Base-by-base conservation (phyloP, 2,329 filamentous ascomycete genomes). In the Apiospora arundinis region DNA sequence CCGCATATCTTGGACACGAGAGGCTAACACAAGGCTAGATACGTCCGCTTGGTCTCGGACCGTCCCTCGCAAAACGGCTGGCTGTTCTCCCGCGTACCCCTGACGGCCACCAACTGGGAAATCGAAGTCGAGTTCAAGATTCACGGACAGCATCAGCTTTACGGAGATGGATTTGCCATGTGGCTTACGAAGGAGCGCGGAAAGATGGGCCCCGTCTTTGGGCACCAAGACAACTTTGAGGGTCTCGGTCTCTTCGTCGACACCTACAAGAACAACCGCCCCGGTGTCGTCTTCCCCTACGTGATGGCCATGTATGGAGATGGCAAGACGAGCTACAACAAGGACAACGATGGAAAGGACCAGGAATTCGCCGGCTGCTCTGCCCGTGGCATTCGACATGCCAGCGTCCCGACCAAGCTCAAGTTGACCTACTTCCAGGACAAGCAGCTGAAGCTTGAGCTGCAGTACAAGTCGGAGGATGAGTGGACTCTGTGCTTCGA, bases 261-360 rank as follows among this genome's bases (percentile, higher is more conserved):
- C 81, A 99, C 96, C 63, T 99, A 99, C 88, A 99, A 99, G 91
- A 99, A 99, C 87, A 97, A 98, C 86, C 91, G 96, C 18, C 95
- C 96, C 0, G 96, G 96, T 60, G 92, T 94, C 56, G 93, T 97
- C 66, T 99, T 99, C 84, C 96, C 96, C 68, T 98, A 97, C 80
- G 92, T 99, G 78, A 98, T 98, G 95, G 95, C 95, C 74, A 98
- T 98, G 96, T 87, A 95, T 76, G 96, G 96, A 72, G 96, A 99
- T 81, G 95, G 96, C 73, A 87, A 94, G 80, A 97, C 92, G 8
- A 81, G 86, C 18, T 99, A 99, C 84, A 95, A 98, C 86, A 95
- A 98, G 85, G 91, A 92, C 77, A 95, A 95, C 78, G 96, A 99
- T 79, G 96, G 96, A 80, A 98, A 98, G 87, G 89, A 91, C 71